Conservation (phyloP, 2,329 filamentous ascomycete genomes). For the Alternaria incomplexa region DNA sequence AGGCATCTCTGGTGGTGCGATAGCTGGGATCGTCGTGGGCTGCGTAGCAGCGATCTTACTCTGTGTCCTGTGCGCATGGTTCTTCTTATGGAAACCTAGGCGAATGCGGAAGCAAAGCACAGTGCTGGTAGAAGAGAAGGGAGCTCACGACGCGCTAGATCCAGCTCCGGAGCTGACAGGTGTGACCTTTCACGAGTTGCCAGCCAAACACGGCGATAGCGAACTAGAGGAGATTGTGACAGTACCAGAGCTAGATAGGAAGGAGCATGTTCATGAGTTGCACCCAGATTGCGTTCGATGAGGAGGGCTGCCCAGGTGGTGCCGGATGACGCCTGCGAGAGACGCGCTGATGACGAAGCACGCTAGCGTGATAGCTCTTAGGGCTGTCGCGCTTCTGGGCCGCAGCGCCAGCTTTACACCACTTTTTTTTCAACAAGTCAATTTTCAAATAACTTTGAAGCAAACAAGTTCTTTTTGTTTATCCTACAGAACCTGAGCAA, state of each 20-base stretch:
- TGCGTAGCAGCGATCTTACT: not conserved
- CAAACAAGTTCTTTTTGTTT: not conserved
- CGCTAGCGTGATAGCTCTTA: not conserved
- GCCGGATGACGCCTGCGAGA: not conserved
- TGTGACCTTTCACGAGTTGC: not conserved
- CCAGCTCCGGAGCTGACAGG: not conserved
- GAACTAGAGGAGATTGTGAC: not conserved
- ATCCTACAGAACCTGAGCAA: not conserved
- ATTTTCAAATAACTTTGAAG: not conserved
- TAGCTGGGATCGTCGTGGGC: not conserved
- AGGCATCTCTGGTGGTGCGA: not conserved
- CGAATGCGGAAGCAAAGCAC: not conserved
- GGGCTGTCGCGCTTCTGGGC: not conserved
- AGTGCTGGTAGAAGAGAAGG: not conserved
- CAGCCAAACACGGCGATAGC: not conserved
- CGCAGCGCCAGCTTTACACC: not conserved
- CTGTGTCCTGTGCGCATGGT: not conserved
- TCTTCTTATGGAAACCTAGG: not conserved
- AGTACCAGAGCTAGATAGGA: not conserved
- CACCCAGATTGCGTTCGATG: not conserved
- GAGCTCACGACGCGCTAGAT: not conserved
- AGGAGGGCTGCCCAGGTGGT: too few species aligned
- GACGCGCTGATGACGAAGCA: not conserved
- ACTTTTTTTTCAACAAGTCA: not conserved
- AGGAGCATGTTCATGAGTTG: not conserved